Conservation (phyloP, 345 rosid species). For the Iberis pinnata region DNA sequence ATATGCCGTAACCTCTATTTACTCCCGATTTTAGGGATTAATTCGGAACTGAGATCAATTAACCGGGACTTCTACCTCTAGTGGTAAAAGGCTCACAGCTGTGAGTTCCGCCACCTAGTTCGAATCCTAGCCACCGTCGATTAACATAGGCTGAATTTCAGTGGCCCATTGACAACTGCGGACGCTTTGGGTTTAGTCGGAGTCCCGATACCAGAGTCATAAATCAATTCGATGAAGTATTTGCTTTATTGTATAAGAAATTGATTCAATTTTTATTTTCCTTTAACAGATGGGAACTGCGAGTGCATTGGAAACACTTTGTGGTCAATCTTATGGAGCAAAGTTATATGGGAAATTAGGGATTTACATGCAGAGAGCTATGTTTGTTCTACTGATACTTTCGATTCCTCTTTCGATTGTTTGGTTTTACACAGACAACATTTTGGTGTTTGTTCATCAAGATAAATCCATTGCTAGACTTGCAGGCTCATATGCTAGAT, state of each 20-base stretch:
- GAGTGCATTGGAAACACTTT: conserved; percentile 17
- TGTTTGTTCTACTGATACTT: conserved; percentile 44
- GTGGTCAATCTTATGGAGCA: conserved; percentile 42
- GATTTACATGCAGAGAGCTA: conserved; percentile 58
- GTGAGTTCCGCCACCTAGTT: too few species aligned
- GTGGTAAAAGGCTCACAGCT: too few species aligned
- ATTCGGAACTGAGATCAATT: too few species aligned
- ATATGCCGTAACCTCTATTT: too few species aligned
- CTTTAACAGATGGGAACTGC: background rate
- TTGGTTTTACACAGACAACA: conserved; percentile 47
- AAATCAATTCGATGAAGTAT: too few species aligned
- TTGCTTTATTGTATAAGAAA: background rate
- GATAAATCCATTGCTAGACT: conserved; percentile 37
- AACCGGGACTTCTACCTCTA: too few species aligned
- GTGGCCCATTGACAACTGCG: too few species aligned
- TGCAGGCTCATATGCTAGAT: conserved; percentile 45
- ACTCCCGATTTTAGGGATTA: too few species aligned
- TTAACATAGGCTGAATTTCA: too few species aligned
- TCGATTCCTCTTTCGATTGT: conserved; percentile 52
- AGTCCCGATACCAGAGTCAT: too few species aligned
- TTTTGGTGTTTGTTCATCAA: conserved; percentile 45
- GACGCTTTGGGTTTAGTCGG: too few species aligned
- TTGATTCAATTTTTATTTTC: background rate
- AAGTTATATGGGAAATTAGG: conserved; percentile 48
- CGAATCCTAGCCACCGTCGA: too few species aligned